These are phyloP conservation scores for Tricholoma bakamatsutake DNA, from an alignment of 768 basidiomycete species.

Conservation along the genomic window DNA sequence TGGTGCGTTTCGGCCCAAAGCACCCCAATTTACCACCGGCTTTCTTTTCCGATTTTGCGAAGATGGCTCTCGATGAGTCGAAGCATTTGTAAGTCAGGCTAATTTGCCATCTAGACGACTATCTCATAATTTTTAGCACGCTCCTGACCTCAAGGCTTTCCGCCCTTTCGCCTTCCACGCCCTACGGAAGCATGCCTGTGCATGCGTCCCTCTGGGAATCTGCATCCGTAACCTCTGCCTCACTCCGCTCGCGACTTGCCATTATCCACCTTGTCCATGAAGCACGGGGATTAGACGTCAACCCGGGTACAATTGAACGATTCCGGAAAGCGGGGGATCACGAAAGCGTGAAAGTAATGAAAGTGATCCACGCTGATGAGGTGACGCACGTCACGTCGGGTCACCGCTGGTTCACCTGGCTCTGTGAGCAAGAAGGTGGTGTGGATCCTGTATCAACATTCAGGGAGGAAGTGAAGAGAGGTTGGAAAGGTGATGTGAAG, in stretches of 20 bases:
- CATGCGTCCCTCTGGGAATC: conserved; percentile 81
- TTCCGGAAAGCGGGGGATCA: conserved; percentile 61
- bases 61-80: conserved; percentile 83
- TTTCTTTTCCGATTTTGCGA: conserved; percentile 78
- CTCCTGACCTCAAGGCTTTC: conserved; percentile 58
- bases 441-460: conserved; percentile 62
- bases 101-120: neutral
- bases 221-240: conserved; percentile 58
- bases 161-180: conserved; percentile 55
- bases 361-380: conserved; percentile 77
- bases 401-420: conserved; percentile 80
- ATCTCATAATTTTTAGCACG: conserved; percentile 26
- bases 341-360: conserved; percentile 62
- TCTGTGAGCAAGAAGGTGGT: conserved; percentile 45
- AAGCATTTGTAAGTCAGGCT: conserved; percentile 56
- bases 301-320: conserved; percentile 72
- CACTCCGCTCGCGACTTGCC: conserved; percentile 65
- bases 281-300: conserved; percentile 79
- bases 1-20: conserved; percentile 64
- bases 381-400: conserved; percentile 79
- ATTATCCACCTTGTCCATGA: conserved; percentile 87
- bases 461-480: conserved; percentile 59
- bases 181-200: conserved; percentile 69
- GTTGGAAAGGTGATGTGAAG: conserved; percentile 69
- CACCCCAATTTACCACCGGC: conserved; percentile 59